These are phyloP conservation scores for Xylariaceae sp. DNA, from an alignment of 2,329 filamentous ascomycete genomes.

Conservation along the genomic window DNA sequence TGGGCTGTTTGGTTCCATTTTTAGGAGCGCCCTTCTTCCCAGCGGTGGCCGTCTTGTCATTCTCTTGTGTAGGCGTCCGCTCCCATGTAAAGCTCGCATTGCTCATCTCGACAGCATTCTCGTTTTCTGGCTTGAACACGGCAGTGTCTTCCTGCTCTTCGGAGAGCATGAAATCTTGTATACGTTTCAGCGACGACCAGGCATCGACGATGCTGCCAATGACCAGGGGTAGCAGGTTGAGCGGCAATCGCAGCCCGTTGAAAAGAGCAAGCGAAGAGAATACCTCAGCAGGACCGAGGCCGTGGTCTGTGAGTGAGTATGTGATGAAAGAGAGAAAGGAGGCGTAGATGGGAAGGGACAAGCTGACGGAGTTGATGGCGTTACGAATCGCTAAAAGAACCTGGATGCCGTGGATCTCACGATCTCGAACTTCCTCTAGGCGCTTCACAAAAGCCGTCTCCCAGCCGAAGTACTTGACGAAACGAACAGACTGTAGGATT, in stretches of 20 bases:
- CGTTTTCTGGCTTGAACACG: constrained; percentile 58
- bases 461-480: constrained; percentile 98
- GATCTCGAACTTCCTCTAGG: constrained; percentile 73
- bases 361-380: constrained; percentile 80
- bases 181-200: constrained; percentile 81
- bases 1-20: constrained; percentile 41
- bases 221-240: constrained; percentile 87
- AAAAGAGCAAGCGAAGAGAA: constrained; percentile 96
- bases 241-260: constrained; percentile 86
- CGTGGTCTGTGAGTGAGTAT: constrained; percentile 70
- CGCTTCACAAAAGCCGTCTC: constrained; percentile 84
- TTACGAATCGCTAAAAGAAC: constrained; percentile 83
- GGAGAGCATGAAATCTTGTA: constrained; percentile 85
- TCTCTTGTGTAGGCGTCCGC: constrained; percentile 62
- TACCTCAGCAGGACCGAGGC: constrained; percentile 75
- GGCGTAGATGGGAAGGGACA: constrained; percentile 90
- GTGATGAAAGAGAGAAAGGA: constrained; percentile 96
- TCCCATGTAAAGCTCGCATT: constrained; percentile 91
- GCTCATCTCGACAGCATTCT: constrained; percentile 74
- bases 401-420: constrained; percentile 86
- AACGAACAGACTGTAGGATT: constrained; percentile 87
- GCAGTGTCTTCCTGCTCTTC: constrained; percentile 84
- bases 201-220: constrained; percentile 91
- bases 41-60: constrained; percentile 55
- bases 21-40: constrained; percentile 57